Evolutionary conservation across 2,329 filamentous ascomycete genomes (phyloP).

Genomic region (Thermoascus crustaceus): DNA sequence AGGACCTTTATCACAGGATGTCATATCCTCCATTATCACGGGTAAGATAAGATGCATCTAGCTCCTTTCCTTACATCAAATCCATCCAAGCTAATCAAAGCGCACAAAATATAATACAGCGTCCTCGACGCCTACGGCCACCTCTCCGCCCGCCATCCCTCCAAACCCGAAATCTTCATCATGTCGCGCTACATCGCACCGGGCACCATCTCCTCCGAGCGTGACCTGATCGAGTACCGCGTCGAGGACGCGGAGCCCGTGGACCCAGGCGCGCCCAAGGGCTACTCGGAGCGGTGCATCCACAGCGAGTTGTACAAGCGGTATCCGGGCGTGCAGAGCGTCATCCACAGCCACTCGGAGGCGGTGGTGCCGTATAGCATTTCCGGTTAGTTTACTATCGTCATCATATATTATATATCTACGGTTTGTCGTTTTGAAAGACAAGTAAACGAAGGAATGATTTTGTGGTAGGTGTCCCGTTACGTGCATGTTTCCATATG

Average conservation of each 20-base stretch:
- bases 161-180: conserved; percentile 39
- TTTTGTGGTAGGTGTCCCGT: conserved; percentile 10
- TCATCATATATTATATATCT: background rate
- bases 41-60: conserved; percentile 5
- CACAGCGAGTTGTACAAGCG: conserved; percentile 41
- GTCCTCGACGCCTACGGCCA: conserved; percentile 50
- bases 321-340: conserved; percentile 30
- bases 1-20: conserved; percentile 41
- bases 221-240: conserved; percentile 42
- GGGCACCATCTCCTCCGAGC: conserved; percentile 35
- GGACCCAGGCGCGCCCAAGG: conserved; percentile 29
- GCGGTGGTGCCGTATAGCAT: conserved; percentile 38
- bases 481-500: conserved; percentile 38
- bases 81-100: background rate
- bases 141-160: conserved; percentile 45
- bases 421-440: background rate
- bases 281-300: conserved; percentile 40
- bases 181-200: conserved; percentile 43
- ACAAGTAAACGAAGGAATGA: too few relatives aligned
- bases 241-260: conserved; percentile 37
- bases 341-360: conserved; percentile 40
- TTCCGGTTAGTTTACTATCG: conserved; percentile 17
- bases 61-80: background rate
- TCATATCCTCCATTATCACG: conserved; percentile 46
- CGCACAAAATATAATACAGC: conserved; percentile 3